phyloP scores from a whole-genome alignment of 2,329 filamentous ascomycete species.

The Stylonectria norvegica region DNA sequence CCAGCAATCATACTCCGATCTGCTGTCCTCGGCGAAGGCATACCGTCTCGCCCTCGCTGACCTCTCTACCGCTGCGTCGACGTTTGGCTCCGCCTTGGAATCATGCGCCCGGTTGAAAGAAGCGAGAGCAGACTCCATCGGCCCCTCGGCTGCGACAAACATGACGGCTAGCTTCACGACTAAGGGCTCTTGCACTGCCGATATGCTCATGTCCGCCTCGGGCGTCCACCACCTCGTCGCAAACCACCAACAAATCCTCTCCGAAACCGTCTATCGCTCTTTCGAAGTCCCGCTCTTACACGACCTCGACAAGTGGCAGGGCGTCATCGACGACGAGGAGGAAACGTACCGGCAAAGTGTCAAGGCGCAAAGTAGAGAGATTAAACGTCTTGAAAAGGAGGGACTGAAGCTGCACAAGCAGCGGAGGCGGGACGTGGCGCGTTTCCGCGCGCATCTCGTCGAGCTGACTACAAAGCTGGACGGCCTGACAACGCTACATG shows the following conservation, averaged over 20 bases:
- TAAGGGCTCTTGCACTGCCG: conserved; percentile 56
- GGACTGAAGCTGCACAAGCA: conserved; percentile 60
- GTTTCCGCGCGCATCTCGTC: conserved; percentile 61
- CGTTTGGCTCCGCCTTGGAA: conserved; percentile 63
- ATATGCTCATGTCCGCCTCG: conserved; percentile 58
- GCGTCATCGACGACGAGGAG: conserved; percentile 62
- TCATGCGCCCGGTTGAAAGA: conserved; percentile 66
- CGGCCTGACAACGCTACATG: conserved; percentile 58
- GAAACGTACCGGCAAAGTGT: conserved; percentile 56
- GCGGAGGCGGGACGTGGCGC: conserved; percentile 56
- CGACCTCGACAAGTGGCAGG: conserved; percentile 63
- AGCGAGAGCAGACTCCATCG: conserved; percentile 57
- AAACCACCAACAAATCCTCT: conserved; percentile 68
- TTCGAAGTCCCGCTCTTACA: conserved; percentile 69
- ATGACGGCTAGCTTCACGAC: conserved; percentile 48
- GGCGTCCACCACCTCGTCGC: conserved; percentile 65
- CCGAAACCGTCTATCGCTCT: conserved; percentile 63
- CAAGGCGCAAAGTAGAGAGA: conserved; percentile 55
- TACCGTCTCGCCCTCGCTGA: conserved; percentile 61
- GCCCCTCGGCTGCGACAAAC: conserved; percentile 34
- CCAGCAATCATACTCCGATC: conserved; percentile 59
- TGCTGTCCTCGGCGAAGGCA: conserved; percentile 59
- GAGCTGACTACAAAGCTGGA: conserved; percentile 61
- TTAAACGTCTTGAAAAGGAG: conserved; percentile 62
- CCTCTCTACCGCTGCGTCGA: conserved; percentile 58